These are phyloP conservation scores for Fraxinus latifolia DNA, from an alignment of 305 asterid genomes.

Conservation along the genomic window DNA sequence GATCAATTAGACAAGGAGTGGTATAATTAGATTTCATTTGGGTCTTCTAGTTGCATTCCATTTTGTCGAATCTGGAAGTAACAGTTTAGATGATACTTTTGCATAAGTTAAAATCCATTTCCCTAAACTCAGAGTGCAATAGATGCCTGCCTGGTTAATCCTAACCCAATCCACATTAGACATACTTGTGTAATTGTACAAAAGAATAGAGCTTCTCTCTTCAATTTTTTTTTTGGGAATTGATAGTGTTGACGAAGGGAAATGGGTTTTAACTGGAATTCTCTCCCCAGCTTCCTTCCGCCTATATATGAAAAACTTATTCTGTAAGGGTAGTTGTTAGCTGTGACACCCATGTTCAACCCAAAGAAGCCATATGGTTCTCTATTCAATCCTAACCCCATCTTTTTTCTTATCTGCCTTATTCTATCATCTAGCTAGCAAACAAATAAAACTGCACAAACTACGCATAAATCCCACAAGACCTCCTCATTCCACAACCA, in stretches of 20 bases:
- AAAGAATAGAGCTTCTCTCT: not conserved
- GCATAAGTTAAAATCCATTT: not conserved
- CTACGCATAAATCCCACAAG: not conserved
- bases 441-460: not conserved
- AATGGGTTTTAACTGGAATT: not conserved
- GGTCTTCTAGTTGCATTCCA: not conserved
- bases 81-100: not conserved
- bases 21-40: not conserved
- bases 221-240: not conserved
- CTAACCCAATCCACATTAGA: not conserved
- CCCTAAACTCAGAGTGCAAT: not conserved
- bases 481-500: not conserved
- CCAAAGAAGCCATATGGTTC: not conserved
- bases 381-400: not conserved
- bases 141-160: not conserved
- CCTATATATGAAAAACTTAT: not conserved
- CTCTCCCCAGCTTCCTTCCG: not conserved
- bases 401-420: not conserved
- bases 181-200: not conserved
- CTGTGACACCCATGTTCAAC: not conserved
- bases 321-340: not conserved
- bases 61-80: not conserved
- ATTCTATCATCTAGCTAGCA: not conserved
- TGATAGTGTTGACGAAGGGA: not conserved
- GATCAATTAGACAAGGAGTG: not conserved